These are phyloP conservation scores for Trypanosoma platydactyli DNA, from an alignment of 208 protist species.

Conservation along the genomic window DNA sequence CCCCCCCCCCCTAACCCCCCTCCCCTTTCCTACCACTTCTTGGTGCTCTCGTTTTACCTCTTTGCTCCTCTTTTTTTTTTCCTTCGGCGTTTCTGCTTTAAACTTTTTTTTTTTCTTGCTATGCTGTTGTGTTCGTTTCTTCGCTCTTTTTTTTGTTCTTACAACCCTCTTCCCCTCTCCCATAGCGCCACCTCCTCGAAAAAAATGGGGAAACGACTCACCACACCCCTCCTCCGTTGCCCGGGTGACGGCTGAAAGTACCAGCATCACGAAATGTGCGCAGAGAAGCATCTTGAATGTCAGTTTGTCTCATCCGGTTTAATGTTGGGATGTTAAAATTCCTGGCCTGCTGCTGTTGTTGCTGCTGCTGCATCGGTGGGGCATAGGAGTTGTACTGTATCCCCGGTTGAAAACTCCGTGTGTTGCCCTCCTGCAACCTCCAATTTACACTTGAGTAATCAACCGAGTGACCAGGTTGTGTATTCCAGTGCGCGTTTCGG, in stretches of 20 bases:
- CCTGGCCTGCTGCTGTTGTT: constrained; percentile 21
- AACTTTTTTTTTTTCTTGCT: constrained; percentile 14
- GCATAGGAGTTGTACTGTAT: constrained; percentile 61
- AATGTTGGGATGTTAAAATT: constrained; percentile 14
- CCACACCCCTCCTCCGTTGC: constrained; percentile 50
- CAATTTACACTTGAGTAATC: constrained; percentile 38
- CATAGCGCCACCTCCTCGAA: not conserved
- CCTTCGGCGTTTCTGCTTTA: constrained; percentile 6
- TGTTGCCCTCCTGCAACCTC: constrained; percentile 23
- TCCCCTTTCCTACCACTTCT: no score
- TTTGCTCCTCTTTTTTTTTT: constrained; percentile 1
- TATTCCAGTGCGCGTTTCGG: constrained; percentile 20
- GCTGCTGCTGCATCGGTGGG: constrained; percentile 27
- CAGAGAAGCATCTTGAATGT: constrained; percentile 18
- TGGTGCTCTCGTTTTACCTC: no score
- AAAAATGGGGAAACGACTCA: constrained; percentile 23
- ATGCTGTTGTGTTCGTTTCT: constrained; percentile 16
- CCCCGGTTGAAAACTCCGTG: constrained; percentile 33
- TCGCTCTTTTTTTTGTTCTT: constrained; percentile 15
- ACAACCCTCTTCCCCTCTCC: not conserved
- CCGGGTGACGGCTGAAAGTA: constrained; percentile 37
- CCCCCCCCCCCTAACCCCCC: no score
- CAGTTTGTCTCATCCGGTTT: constrained; percentile 22
- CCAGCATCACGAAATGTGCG: constrained; percentile 20
- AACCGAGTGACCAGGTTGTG: constrained; percentile 20